Base-by-base conservation (phyloP, 2,329 filamentous ascomycete genomes). In the Ophiocordyceps camponoti-saundersi region DNA sequence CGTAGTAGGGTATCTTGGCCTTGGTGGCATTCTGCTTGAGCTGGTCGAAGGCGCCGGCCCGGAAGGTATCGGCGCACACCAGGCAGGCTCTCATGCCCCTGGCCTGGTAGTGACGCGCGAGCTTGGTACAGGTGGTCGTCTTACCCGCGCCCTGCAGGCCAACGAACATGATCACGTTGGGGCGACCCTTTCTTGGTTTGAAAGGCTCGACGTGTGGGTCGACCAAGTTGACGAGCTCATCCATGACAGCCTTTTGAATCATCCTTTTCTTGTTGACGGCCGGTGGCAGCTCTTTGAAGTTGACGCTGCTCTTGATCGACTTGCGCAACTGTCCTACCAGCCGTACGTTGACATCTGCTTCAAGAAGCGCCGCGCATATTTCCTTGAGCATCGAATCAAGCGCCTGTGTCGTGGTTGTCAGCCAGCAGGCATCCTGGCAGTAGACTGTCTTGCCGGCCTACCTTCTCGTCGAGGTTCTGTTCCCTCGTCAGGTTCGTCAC, bases 101-200 rank as follows among this genome's bases (percentile, higher is more conserved):
- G 11, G 85, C 87, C 63, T 94, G 85, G 66, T 98, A 98, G 72
- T 94, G 90, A 49, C 89, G 72, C 18, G 92, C 92, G 52, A 98
- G 73, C 67, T 98, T 98, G 40, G 92, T 98, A 74, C 92, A 96
- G 13, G 90, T 93, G 1, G 92, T 98, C 22, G 92, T 98, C 67
- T 98, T 98, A 64, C 92, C 92, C 6, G 90, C 87, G 71, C 92
- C 92, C 66, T 98, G 92, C 44, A 98, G 73, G 68, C 92, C 92
- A 52, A 98, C 92, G 63, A 98, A 96, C 92, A 98, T 98, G 65
- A 98, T 95, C 60, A 98, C 85, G 64, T 95, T 98, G 52, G 83
- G 73, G 63, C 88, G 92, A 53, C 89, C 88, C 68, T 96, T 98
- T 70, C 93, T 95, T 21, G 90, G 89, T 63, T 93, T 92, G 73